Evolutionary conservation across 108 stramenopile genomes (phyloP), one percentile per base, ranked within the genome.

Genomic region (Conticribra weissflogii): DNA sequence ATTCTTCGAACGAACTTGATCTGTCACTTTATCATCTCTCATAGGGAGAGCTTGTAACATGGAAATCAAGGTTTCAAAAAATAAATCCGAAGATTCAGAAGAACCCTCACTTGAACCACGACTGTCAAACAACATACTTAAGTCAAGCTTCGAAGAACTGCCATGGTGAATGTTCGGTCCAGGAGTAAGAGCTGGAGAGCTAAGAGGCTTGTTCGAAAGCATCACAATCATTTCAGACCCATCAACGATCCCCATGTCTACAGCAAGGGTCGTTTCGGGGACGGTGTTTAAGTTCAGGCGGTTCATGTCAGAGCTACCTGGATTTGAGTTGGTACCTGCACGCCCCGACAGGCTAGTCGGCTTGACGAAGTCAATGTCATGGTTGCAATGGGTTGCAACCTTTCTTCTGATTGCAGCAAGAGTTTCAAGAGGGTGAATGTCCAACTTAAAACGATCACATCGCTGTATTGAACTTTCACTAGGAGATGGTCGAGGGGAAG

Each of bases 381-480:
- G 85, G 5, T 92, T 64, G 59, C 89, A 90, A 36, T 78, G 54
- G 2, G 44, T 18, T 8, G 89, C 87, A 66, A 96, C 76, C 68
- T 91, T 85, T 30, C 23, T 45, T 48, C 87, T 90, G 12, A 96
- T 76, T 31, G 87, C 83, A n/a, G 48, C 55, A 56, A 93, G 54
- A 12, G 95, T 91, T 71, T 96, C 89, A 15, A 96, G 85, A 16
- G 91, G 91, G 66, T 96, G 95, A 8, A 93, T 63, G 54, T 96
- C 83, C 46, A 96, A 61, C 59, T 82, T 25, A 55, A 93, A 93
- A 0, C 88, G 81, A 21, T 77, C 68, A 41, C 72, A 72, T 51
- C 65, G 59, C 2, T 29, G 44, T n/a, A 24, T 58, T 44, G 50
- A 50, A 36, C 60, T 55, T 32, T 33, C 17, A 52, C 34, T 72